Evolutionary conservation across 345 rosid species (phyloP), one percentile per base, ranked within the genome.

Genomic region (Salix koriyanagi): DNA sequence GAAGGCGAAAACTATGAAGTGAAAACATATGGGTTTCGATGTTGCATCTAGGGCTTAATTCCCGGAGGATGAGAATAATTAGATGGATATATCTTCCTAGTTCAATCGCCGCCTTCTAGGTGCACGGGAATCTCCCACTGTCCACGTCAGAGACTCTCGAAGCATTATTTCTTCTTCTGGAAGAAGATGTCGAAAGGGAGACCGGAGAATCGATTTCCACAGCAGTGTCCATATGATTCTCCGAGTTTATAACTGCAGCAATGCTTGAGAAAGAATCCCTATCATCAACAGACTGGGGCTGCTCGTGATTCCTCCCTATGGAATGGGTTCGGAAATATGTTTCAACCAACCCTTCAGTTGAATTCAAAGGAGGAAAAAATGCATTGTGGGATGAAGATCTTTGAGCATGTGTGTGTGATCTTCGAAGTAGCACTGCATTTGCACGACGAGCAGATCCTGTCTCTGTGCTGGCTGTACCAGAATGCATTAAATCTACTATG

Each of bases 201-300:
- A 86, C 96, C 90, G 87, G 78, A 60, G 97, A 93, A 84, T 93
- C 94, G 39, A 90, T 93, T 86, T 93, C 97, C 65, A 86, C 88
- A 0, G 97, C 96, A 30, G 90, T 90, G 87, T 93, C 98, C 79
- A 91, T 80, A 75, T 89, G 97, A 83, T 90, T 86, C 79, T 89
- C 98, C 0, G 98, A 91, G 89, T 93, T 90, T 81, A 93, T 93
- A 36, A 84, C 95, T 72, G 97, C 96, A 74, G 91, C 91, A 67
- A 91, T 85, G 82, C 98, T 93, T 69, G 98, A 93, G 85, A 91
- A 87, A 15, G 98, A 93, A 83, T 91, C 98, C 70, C 94, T 89
- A 84, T 95, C 99, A 84, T 91, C 97, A 72, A 85, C 94, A 13
- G 86, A 85, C 21, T 81, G 84, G 71, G 99, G 88, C 75, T 86